These are phyloP conservation scores for Logfia minima DNA, from an alignment of 129 eudicot genomes.

Conservation along the genomic window DNA sequence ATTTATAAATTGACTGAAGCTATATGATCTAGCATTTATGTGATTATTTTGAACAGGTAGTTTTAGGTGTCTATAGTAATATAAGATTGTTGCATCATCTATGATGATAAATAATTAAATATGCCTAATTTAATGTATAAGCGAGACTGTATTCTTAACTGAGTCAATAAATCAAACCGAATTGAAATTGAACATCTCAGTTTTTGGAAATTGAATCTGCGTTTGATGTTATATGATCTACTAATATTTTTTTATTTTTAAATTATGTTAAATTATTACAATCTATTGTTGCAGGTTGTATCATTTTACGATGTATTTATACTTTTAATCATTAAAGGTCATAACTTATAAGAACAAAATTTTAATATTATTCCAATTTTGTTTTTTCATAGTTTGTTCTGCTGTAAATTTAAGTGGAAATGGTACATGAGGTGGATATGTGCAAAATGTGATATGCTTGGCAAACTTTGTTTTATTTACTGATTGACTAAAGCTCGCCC, in stretches of 20 bases:
- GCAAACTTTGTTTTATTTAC: background rate
- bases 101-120: background rate
- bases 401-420: background rate
- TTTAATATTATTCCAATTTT: background rate
- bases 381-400: background rate
- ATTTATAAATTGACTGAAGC: background rate
- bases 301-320: too few species aligned
- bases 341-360: background rate
- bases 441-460: background rate
- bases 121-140: background rate
- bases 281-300: too few species aligned
- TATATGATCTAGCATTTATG: background rate
- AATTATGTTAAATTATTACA: too few species aligned
- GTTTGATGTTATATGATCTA: constrained; percentile 1
- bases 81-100: constrained; percentile 17
- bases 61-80: constrained; percentile 1
- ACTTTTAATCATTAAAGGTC: too few species aligned
- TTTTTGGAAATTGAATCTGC: constrained; percentile 7
- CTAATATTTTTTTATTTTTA: background rate
- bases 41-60: background rate
- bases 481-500: background rate
- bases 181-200: background rate
- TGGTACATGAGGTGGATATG: background rate
- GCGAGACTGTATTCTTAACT: background rate
- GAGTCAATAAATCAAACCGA: constrained; percentile 10